Conservation (phyloP, 2,329 filamentous ascomycete genomes). For the Rutstroemia sp. region DNA sequence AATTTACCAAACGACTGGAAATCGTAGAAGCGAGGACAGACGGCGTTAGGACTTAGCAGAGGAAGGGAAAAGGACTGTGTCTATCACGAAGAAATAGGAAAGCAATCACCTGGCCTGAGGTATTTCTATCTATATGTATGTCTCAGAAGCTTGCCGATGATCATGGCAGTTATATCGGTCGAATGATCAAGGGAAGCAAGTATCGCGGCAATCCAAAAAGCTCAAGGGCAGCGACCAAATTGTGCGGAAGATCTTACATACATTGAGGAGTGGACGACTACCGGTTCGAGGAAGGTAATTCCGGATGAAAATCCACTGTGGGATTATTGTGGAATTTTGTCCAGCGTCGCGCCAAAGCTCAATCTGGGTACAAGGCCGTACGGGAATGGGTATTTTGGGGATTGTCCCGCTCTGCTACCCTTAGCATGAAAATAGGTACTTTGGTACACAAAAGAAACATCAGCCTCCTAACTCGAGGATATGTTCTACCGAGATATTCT, state of each 20-base stretch:
- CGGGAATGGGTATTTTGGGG: background rate
- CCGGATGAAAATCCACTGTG: background rate
- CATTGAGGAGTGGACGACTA: background rate
- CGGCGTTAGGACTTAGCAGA: no score
- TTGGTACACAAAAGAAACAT: background rate
- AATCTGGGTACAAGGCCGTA: background rate
- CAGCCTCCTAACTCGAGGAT: no score
- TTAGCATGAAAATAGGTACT: background rate
- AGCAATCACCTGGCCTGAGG: background rate
- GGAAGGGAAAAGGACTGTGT: no score
- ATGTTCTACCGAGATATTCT: no score
- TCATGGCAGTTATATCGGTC: background rate
- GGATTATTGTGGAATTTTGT: background rate
- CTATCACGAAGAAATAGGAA: no score
- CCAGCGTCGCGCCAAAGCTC: background rate
- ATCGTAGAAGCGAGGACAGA: background rate
- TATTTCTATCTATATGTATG: background rate
- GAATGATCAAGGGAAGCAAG: background rate
- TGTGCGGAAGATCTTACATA: background rate
- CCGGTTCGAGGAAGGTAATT: conserved; percentile 3
- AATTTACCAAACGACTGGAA: conserved; percentile 7
- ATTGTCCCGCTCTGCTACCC: background rate
- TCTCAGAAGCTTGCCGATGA: background rate
- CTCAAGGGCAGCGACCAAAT: background rate
- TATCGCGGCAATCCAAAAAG: background rate